Evolutionary conservation across 1,284 basidiomycete genomes (phyloP), one percentile per base, ranked within the genome.

Genomic region (Pseudozyma sp.): DNA sequence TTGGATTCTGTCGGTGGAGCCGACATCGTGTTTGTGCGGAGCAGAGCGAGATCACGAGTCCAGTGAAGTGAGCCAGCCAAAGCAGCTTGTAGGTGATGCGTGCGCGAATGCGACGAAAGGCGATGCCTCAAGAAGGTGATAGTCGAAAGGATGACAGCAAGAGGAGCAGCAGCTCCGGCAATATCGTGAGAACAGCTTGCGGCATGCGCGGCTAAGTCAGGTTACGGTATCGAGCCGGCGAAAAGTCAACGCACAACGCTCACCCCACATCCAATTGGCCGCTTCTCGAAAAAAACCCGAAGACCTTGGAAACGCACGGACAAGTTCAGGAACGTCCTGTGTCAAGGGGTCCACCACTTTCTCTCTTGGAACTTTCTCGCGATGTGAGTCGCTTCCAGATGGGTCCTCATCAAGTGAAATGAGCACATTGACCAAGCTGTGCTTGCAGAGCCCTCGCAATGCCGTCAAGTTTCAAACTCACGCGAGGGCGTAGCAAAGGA

Each of bases 181-280:
- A 59, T 59, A 45, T 51, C 14, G 25, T 21, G 16, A 31, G n/a
- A n/a, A 40, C 8, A 13, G 18, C 36, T 21, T 35, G 57, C 31
- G 16, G 34, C 56, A 58, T 57, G 55, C 25, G 38, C 56, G 48
- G 56, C 16, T 59, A 59, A 31, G 16, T 11, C 50, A 21, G 16
- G 43, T 9, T 47, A 21, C n/a, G 7, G 11, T 47, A 18, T 31
- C 19, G 21, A 31, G 49, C 35, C 47, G 55, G 55, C 55, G 31
- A 51, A 59, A 52, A 47, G 16, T 59, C 50, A 11, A 50, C 21
- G 44, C 58, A 47, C 58, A 48, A 58, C 34, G 44, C 56, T 18
- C 18, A 11, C 21, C 45, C 18, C 16, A 47, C 43, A n/a, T 18
- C 19, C 19, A 9, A 9, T 9, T 18, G 12, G 43, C 12, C 19